phyloP scores from a whole-genome alignment of 139 green algal genomes.

The Chlamydomonas sp. region DNA sequence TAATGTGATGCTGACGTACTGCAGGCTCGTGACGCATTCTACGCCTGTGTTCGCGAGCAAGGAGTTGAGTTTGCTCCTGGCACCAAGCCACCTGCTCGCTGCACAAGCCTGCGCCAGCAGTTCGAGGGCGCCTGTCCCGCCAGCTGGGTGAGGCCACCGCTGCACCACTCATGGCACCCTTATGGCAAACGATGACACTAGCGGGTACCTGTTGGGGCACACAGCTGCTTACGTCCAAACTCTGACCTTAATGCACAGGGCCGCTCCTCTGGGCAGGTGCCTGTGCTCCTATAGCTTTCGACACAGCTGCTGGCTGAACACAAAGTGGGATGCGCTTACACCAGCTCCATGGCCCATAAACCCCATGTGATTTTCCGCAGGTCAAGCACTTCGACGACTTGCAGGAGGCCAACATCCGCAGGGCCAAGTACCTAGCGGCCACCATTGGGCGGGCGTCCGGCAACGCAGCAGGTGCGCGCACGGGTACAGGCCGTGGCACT shows the following conservation, averaged over 20 bases:
- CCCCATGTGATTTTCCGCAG: conserved; percentile 39
- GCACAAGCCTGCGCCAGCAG: conserved; percentile 53
- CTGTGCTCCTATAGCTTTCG: not conserved
- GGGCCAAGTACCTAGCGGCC: conserved; percentile 54
- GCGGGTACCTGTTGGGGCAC: not conserved
- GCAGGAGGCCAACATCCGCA: conserved; percentile 59
- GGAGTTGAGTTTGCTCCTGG: conserved; percentile 53
- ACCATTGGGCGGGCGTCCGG: conserved; percentile 56
- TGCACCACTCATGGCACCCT: not conserved
- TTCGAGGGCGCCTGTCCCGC: conserved; percentile 70
- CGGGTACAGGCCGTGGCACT: too few species aligned
- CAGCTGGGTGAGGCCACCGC: conserved; percentile 67
- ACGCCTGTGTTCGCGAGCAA: conserved; percentile 60
- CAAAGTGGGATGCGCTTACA: not conserved
- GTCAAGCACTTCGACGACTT: conserved; percentile 83
- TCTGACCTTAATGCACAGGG: not conserved
- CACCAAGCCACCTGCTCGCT: conserved; percentile 49
- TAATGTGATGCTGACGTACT: not conserved
- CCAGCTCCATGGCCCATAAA: not conserved
- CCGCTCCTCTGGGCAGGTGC: not conserved
- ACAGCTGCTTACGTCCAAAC: not conserved
- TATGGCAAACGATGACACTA: not conserved
- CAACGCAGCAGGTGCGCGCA: conserved; percentile 21
- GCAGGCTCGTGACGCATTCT: conserved; percentile 76
- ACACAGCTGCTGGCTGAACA: not conserved